Conservation (phyloP, 805 yeast species). For the Ogataea pilisensis region DNA sequence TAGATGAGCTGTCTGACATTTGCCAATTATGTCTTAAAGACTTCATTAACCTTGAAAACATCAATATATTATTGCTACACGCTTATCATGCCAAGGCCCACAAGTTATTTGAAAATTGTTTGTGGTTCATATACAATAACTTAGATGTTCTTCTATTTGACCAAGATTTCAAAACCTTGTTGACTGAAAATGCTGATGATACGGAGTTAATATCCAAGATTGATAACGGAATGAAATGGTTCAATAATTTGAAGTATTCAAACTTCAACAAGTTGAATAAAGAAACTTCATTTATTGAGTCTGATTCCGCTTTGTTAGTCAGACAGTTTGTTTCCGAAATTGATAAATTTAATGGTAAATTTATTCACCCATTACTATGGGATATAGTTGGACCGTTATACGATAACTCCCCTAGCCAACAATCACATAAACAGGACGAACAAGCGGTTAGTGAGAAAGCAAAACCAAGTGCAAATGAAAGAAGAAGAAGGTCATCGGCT, state of each 20-base stretch:
- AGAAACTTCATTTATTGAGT: constrained; percentile 17
- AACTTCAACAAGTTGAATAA: constrained; percentile 13
- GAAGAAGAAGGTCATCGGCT: constrained; percentile 24
- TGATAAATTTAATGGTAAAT: constrained; percentile 36
- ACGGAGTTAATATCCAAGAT: constrained; percentile 18
- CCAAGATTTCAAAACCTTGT: constrained; percentile 29
- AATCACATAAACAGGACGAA: neutral
- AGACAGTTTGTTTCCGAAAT: constrained; percentile 33
- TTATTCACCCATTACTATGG: constrained; percentile 33
- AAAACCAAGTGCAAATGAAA: constrained; percentile 10
- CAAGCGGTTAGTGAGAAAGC: constrained; percentile 1
- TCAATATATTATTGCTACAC: constrained; percentile 49
- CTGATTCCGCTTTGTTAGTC: constrained; percentile 26
- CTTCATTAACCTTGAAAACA: constrained; percentile 56
- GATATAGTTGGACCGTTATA: constrained; percentile 25
- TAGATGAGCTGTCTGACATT: constrained; percentile 53
- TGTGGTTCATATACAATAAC: constrained; percentile 66
- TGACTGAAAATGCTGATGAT: constrained; percentile 23
- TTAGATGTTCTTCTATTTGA: constrained; percentile 58
- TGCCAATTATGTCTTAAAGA: constrained; percentile 60
- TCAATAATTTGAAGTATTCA: constrained; percentile 26
- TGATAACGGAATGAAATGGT: constrained; percentile 35
- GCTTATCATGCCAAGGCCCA: constrained; percentile 48
- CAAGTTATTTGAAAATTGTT: constrained; percentile 55
- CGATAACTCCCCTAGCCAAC: neutral